Evolutionary conservation across 768 basidiomycete genomes (phyloP).

Genomic region (Naganishia onofrii): DNA sequence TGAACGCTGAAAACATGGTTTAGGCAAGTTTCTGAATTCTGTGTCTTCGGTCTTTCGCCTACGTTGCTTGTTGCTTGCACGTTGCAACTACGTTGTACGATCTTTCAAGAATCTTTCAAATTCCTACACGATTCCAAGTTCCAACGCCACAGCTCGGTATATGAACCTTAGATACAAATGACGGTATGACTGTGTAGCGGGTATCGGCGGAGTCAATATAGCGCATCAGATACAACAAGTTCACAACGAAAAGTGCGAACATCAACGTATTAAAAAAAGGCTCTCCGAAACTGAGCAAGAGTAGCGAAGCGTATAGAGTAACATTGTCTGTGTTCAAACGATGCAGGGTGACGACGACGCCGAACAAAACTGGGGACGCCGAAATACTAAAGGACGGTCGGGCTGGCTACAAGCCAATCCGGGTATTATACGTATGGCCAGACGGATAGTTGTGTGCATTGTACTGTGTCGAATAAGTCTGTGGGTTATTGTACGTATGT

Average conservation of each 20-base stretch:
- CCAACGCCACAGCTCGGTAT: not conserved
- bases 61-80: not conserved
- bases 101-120: not conserved
- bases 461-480: conserved; percentile 16
- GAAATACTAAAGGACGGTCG: not conserved
- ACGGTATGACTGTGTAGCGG: not conserved
- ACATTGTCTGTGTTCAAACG: no score
- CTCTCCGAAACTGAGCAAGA: no score
- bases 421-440: not conserved
- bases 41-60: not conserved
- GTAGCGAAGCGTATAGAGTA: no score
- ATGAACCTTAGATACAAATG: not conserved
- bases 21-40: not conserved
- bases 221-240: not conserved
- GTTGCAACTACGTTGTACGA: not conserved
- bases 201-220: not conserved
- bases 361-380: no score
- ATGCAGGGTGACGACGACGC: no score
- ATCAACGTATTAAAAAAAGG: not conserved
- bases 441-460: conserved; percentile 1
- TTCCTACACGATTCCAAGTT: no score
- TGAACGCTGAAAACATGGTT: not conserved
- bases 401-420: conserved; percentile 3
- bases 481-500: not conserved
- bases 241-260: not conserved